These are phyloP conservation scores for Nematocida sp. DNA, from an alignment of 371 early-diverging fungal species.

Conservation along the genomic window DNA sequence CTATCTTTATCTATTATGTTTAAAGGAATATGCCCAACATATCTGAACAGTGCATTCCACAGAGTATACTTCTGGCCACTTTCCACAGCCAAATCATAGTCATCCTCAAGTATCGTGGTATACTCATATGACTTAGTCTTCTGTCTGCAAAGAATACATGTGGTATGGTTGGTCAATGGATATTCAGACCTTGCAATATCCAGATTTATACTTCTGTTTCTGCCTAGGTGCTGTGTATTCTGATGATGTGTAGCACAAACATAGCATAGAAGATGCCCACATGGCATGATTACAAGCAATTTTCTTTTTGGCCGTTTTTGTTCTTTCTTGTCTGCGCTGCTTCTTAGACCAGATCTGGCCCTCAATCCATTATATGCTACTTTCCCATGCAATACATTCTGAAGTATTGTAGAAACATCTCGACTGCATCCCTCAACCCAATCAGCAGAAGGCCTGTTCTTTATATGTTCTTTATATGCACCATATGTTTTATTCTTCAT, in stretches of 20 bases:
- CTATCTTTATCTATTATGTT: neutral
- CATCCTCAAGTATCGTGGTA: neutral
- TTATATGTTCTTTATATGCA: too few relatives aligned
- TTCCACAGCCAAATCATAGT: neutral
- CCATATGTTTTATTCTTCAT: too few relatives aligned
- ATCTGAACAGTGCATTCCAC: neutral
- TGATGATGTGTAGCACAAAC: neutral
- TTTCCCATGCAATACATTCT: too few relatives aligned
- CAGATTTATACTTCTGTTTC: neutral
- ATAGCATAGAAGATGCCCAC: neutral
- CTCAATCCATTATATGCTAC: too few relatives aligned
- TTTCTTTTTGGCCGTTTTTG: neutral
- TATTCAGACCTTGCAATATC: neutral
- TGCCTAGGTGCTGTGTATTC: neutral
- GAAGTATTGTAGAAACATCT: too few relatives aligned
- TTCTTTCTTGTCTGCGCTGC: too few relatives aligned
- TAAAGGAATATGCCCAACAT: neutral
- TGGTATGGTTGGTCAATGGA: neutral
- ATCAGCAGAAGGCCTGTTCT: too few relatives aligned
- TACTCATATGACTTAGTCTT: neutral
- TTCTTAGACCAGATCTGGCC: too few relatives aligned
- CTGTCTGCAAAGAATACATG: neutral
- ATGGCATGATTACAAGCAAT: neutral
- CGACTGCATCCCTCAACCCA: too few relatives aligned
- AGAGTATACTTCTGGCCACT: neutral